Base-by-base conservation (phyloP, 495 filamentous ascomycete genomes). In the Venustampulla echinocandica region DNA sequence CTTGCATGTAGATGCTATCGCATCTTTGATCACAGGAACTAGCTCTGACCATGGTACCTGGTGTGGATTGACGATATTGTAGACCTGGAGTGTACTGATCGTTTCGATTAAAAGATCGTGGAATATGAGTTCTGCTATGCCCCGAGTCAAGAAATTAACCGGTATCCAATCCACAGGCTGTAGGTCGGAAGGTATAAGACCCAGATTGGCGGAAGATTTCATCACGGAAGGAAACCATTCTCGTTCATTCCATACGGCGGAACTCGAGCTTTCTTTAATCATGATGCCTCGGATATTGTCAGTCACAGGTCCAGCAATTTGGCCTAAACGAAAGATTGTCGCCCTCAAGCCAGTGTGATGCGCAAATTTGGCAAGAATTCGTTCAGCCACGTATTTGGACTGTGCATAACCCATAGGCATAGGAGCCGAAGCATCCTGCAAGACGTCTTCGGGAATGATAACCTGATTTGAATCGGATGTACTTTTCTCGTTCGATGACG, bases 131-230 rank as follows among this genome's bases (percentile, higher is more conserved):
- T 61, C 53, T 1, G 65, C 66, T 42, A 72, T 61, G 4, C 65
- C 52, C 14, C 72, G 69, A 15, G 63, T 55, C 0, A 70, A 50
- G 0, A 66, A 34, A 46, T 75, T 68, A 23, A 74, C 61, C 0
- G 75, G 73, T 4, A 75, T 65, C 76, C 76, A 82, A 52, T 80
- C 72, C 4, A 79, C 53, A 5, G 21, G 4, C 0, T 68, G 69
- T 0, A 75, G 56, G 0, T 57, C 55, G n/a, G 51, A 34, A 0
- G 70, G 73, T 2, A 76, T 50, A 2, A 61, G 33, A 0, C 68
- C 64, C 1, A 76, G 46, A 32, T 69, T 61, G 10, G 64, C 50
- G 20, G 60, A 68, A 23, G 59, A 66, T 0, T 63, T 67, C 44
- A 75, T 47, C 42, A 74, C 52, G 19, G 19, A 20, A 10, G 41